Base-by-base conservation (phyloP, 2,329 filamentous ascomycete species). In the Exophiala sp. region DNA sequence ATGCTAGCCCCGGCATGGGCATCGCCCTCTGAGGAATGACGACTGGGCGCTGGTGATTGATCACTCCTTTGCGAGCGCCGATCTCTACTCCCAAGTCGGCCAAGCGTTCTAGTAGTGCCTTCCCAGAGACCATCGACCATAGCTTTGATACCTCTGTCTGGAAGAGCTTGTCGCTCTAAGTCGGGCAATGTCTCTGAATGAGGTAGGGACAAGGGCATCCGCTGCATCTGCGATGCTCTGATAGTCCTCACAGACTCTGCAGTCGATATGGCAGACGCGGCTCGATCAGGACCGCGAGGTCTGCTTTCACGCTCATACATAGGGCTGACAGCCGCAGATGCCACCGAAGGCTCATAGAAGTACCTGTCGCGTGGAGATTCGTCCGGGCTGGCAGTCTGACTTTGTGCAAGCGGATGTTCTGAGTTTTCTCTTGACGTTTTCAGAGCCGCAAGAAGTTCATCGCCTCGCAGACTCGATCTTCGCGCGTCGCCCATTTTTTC, bases 331-430 rank as follows among this genome's bases (percentile, higher is more conserved):
- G 51, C 56, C 10, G 61, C 55, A 24, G 50, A 48, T 18, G 21
- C 48, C 16, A 47, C 40, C 10, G 42, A 34, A 2, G 39, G 29
- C 54, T 53, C 42, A 50, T 61, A 63, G 53, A 75, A 76, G 55
- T 76, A 76, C 12, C 67, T 69, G 9, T 62, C 54, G 41, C 65
- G 65, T 10, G 66, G 62, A 10, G 66, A 62, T n/a, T 66, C 59
- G 11, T 85, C 82, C 1, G 87, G 88, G 65, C 84, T 88, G 14
- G 82, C 87, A 34, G 82, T 84, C 45, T 88, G 80, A 66, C 87
- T 91, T 62, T 89, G 86, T 14, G 88, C 83, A 39, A 92, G 72
- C 16, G 88, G 88, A 67, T 92, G 88, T 49, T 89, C 86, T 45
- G 73, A 71, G 48, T 79, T 77, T 62, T 77, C 73, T 57, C 75